Evolutionary conservation across 2,329 filamentous ascomycete genomes (phyloP).

Genomic region (Fulvia fulva): DNA sequence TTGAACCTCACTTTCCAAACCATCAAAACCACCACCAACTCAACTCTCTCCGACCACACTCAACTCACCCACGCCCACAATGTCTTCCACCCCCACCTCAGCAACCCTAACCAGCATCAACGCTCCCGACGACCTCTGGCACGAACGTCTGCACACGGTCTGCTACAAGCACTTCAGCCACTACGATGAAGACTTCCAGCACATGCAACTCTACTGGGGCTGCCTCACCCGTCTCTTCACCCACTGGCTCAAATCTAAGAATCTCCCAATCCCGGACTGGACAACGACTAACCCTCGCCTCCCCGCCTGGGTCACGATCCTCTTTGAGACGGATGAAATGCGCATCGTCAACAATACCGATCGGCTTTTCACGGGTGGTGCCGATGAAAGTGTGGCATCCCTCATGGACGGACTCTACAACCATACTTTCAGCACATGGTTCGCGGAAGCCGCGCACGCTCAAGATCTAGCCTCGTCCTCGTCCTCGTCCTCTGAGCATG

Average conservation of each 20-base stretch:
- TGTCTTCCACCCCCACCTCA: no score
- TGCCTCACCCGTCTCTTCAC: background rate
- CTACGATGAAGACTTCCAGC: background rate
- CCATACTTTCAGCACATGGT: background rate
- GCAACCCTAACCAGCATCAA: background rate
- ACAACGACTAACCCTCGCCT: background rate
- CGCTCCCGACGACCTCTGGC: background rate
- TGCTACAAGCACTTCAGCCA: background rate
- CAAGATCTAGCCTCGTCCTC: no score
- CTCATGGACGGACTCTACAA: background rate
- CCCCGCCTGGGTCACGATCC: background rate
- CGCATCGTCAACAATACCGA: background rate
- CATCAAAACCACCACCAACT: background rate
- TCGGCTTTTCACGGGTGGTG: background rate
- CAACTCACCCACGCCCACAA: background rate
- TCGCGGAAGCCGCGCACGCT: background rate
- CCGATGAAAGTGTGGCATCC: background rate
- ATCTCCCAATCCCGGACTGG: background rate
- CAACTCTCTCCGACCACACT: background rate
- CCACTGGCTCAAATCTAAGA: background rate
- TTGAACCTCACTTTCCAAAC: background rate
- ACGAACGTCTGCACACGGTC: background rate
- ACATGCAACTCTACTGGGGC: background rate
- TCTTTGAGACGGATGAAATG: background rate
- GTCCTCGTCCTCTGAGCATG: background rate